Base-by-base conservation (phyloP, 148 eudicot species). In the Vaccinium myrtillus region DNA sequence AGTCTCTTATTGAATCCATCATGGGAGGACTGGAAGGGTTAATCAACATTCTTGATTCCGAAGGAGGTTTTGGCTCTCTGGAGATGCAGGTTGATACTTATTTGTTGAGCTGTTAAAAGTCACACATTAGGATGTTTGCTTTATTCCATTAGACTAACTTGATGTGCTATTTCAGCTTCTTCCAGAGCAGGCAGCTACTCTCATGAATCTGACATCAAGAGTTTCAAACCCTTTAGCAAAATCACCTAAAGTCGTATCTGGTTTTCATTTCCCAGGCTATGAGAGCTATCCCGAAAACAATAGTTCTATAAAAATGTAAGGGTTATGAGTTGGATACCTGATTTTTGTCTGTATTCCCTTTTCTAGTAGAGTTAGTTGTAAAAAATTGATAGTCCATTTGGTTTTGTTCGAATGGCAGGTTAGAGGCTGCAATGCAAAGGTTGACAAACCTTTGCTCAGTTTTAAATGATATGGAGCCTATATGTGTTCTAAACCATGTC, bases 391-490 rank as follows among this genome's bases (percentile, higher is more conserved):
- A 21, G 63, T 65, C 59, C 74, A 83, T 84, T 79, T 77, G 86
- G 65, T 67, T 77, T 53, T 74, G 48, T 79, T 80, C 49, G 63
- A 46, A 87, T 83, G 83, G 86, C 95, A 97, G 99, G 99, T 91
- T 97, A 92, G 99, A 97, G 93, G 99, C 99, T 85, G 99, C 99
- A 77, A 94, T 97, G 99, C 99, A 97, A 91, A 94, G 99, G 87
- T 87, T 97, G 94, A 97, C 99, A 83, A 97, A 97, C 88, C 97
- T 97, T 54, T 97, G 99, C 89, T 97, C 99, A 19, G 95, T 97
- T 87, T 85, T 97, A 79, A 97, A 97, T 81, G 98, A 97, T 87
- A 97, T 97, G 99, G 99, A 97, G 90, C 99, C 99, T 82, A 97
- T 97, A 84, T 97, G 98, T 82, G 98, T 97, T 81, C 85, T 97